A percentile compares a stretch with the other conserved stretches of the same genome.
Evolutionary conservation across 257 asterid species (phyloP).

Genomic region (Solanum commersonii): DNA sequence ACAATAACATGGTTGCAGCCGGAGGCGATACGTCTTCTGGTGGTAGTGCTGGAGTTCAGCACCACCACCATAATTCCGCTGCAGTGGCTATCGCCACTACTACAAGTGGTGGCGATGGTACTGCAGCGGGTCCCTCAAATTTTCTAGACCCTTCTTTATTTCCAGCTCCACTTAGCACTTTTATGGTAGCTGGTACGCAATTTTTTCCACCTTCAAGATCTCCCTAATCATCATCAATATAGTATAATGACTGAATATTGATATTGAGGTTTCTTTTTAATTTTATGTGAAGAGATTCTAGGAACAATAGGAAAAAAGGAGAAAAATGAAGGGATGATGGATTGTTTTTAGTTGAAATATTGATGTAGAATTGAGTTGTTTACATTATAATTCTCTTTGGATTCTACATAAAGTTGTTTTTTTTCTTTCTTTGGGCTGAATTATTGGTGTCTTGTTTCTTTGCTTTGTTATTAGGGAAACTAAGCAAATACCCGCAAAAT

Average conservation of each 20-base stretch:
- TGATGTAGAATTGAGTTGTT: conserved; percentile 7
- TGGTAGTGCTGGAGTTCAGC: conserved; percentile 23
- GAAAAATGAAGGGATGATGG: conserved; percentile 9
- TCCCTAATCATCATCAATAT: conserved; percentile 3
- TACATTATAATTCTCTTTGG: not conserved
- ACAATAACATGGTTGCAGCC: conserved; percentile 23
- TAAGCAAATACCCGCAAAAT: too few relatives aligned
- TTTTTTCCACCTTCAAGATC: conserved; percentile 92
- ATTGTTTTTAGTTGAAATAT: conserved; percentile 7
- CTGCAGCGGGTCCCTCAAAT: conserved; percentile 2
- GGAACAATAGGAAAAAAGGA: not conserved
- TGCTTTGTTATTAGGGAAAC: not conserved
- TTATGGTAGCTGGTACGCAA: conserved; percentile 78
- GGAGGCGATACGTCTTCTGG: conserved; percentile 60
- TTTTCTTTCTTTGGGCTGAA: too few relatives aligned
- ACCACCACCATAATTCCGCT: conserved; percentile 45
- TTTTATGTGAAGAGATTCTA: not conserved
- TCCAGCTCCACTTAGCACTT: conserved; percentile 56
- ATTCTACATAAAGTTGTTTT: not conserved
- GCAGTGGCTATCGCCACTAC: conserved; percentile 23
- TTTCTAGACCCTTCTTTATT: conserved; percentile 49
- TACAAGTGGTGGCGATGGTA: conserved; percentile 8
- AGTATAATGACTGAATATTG: too few relatives aligned
- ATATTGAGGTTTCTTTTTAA: not conserved
- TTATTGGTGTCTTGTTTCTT: not conserved